These are phyloP conservation scores for Mortierella polycephala DNA, from an alignment of 371 early-diverging fungal species.

Conservation along the genomic window DNA sequence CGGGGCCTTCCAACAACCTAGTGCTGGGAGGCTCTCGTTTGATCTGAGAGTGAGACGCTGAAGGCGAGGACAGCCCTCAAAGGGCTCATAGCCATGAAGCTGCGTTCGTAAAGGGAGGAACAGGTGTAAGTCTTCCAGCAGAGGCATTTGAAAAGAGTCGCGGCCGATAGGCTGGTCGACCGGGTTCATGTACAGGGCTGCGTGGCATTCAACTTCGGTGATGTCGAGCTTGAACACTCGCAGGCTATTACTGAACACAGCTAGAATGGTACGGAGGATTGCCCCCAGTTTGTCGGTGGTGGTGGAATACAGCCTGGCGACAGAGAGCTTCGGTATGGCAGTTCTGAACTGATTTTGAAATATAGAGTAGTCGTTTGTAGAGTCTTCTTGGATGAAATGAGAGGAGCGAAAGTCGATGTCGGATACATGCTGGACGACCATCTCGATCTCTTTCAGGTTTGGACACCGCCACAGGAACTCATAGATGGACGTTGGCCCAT, in stretches of 20 bases:
- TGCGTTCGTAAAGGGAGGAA: background rate
- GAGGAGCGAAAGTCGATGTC: slow-evolving; percentile 2
- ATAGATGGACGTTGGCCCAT: background rate
- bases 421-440: background rate
- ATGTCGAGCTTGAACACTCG: slow-evolving; percentile 10
- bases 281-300: background rate
- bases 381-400: background rate
- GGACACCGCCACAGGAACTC: slow-evolving; percentile 3
- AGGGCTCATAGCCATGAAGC: background rate
- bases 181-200: background rate
- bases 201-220: background rate
- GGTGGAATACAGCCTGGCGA: background rate
- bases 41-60: slow-evolving; percentile 4
- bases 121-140: slow-evolving; percentile 14
- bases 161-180: background rate
- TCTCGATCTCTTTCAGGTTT: slow-evolving; percentile 19
- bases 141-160: slow-evolving; percentile 6
- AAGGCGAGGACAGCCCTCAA: slow-evolving; percentile 18
- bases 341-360: background rate
- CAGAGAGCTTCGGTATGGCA: background rate
- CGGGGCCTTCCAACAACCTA: slow-evolving; percentile 3
- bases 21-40: too few relatives aligned
- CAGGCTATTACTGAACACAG: background rate
- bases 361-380: background rate
- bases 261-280: background rate